Base-by-base conservation (phyloP, 2,329 filamentous ascomycete genomes). In the Penicillium polonicum region DNA sequence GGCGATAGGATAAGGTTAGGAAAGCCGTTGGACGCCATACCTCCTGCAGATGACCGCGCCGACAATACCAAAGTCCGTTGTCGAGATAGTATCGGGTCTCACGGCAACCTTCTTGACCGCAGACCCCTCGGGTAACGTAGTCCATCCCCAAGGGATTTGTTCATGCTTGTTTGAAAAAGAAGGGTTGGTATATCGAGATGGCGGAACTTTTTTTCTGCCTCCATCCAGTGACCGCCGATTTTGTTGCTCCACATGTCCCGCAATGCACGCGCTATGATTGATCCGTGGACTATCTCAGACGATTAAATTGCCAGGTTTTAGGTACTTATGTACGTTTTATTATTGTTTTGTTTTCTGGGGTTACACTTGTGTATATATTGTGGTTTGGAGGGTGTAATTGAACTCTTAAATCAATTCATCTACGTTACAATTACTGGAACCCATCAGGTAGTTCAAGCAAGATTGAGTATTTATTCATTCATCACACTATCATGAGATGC, bases 1-100 rank as follows among this genome's bases (percentile, higher is more conserved):
- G 49, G 57, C 27, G 44, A 46, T 51, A 59, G 48, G 43, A 45
- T 15, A 52, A 25, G n/a, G 48, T 51, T 46, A 38, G 49, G 41
- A 54, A 57, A 63, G 27, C 52, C 29, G 44, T 35, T 21, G 17
- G 48, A 36, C 48, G 43, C 48, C 74, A 60, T 76, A 90, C 89
- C 76, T 91, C 86, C 65, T 92, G 87, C 65, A 88, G 85, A 78
- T 95, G 91, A 33, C 91, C 91, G 64, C 90, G 87, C 62, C 88
- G 82, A 74, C 91, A 96, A 72, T 90, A 95, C 61, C 87, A 85
- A 57, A 88, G 83, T 4, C 91, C 90, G 74, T 89, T 89, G 64
- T 92, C 86, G 33, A 87, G 79, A 69, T 90, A 89, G 77, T 88
- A 91, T 61, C 83, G 83, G 42, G 82, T 82, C 51, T 89, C 88